Conservation (phyloP, 2,329 filamentous ascomycete genomes). For the Beauveria sp. region DNA sequence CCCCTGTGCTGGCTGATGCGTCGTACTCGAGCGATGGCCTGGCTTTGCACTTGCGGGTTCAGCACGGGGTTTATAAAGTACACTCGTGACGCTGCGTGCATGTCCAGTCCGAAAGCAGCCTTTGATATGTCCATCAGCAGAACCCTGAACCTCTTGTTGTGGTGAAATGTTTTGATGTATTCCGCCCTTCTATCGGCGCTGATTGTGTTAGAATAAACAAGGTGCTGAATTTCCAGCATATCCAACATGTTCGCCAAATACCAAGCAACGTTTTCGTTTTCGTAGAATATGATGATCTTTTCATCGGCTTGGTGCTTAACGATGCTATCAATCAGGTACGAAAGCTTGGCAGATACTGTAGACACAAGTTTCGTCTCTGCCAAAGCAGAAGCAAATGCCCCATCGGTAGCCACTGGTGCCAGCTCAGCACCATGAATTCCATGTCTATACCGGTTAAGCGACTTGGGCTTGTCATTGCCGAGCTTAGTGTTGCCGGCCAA, state of each 20-base stretch:
- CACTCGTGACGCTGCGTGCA: slow-evolving; percentile 73
- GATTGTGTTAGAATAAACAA: slow-evolving; percentile 62
- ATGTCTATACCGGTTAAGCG: slow-evolving; percentile 21
- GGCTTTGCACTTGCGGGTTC: slow-evolving; percentile 76
- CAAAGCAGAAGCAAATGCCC: slow-evolving; percentile 38
- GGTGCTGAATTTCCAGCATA: slow-evolving; percentile 52
- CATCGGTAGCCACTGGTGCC: slow-evolving; percentile 16
- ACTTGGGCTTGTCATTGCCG: slow-evolving; percentile 29
- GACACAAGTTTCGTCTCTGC: slow-evolving; percentile 58
- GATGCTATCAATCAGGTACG: slow-evolving; percentile 72
- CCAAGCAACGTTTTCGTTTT: slow-evolving; percentile 77
- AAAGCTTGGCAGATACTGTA: slow-evolving; percentile 79
- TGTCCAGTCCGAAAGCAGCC: slow-evolving; percentile 80
- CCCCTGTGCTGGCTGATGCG: slow-evolving; percentile 75
- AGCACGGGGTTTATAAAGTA: slow-evolving; percentile 88
- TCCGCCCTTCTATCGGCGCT: slow-evolving; percentile 55
- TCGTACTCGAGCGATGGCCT: slow-evolving; percentile 85
- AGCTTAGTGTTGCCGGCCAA: slow-evolving; percentile 37
- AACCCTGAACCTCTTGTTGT: slow-evolving; percentile 61
- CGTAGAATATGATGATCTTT: slow-evolving; percentile 91
- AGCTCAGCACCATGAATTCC: slow-evolving; percentile 19
- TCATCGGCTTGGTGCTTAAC: slow-evolving; percentile 59
- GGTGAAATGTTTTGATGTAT: slow-evolving; percentile 74
- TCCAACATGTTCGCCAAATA: slow-evolving; percentile 81
- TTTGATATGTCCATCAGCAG: slow-evolving; percentile 87